Evolutionary conservation across 2,329 filamentous ascomycete species (phyloP).

Genomic region (Clarireedia monteithiana): DNA sequence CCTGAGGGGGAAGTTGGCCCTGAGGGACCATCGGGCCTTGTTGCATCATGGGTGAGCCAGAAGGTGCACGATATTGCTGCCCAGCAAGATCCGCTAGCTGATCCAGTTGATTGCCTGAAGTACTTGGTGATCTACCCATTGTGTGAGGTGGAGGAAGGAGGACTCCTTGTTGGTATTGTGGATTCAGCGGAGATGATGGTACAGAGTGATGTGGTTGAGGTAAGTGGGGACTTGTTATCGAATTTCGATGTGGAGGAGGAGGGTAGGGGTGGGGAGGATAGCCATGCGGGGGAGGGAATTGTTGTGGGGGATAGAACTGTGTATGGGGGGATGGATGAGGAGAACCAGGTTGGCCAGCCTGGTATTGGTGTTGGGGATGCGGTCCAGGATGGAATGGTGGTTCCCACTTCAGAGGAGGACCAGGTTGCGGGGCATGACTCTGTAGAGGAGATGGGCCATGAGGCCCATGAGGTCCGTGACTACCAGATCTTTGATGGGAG

Average conservation of each 20-base stretch:
- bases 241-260: conserved; percentile 14
- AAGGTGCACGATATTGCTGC: conserved; percentile 26
- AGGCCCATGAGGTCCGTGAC: conserved; percentile 15
- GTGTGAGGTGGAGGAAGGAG: conserved; percentile 23
- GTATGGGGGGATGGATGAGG: conserved; percentile 9
- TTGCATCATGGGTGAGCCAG: conserved; percentile 22
- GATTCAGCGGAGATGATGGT: conserved; percentile 27
- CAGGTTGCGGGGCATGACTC: conserved; percentile 12
- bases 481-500: conserved; percentile 13
- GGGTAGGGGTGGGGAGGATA: conserved; percentile 13
- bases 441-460: conserved; percentile 24
- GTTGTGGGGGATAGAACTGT: conserved; percentile 7
- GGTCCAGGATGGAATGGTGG: conserved; percentile 19
- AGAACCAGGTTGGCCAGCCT: conserved; percentile 10
- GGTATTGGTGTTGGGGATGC: conserved; percentile 6
- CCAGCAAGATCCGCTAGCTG: conserved; percentile 27
- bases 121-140: conserved; percentile 13
- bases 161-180: conserved; percentile 16
- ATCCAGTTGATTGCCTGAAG: conserved; percentile 24
- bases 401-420: conserved; percentile 21
- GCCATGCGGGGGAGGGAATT: conserved; percentile 9
- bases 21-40: conserved; percentile 11
- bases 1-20: neutral
- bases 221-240: conserved; percentile 23
- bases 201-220: conserved; percentile 24